phyloP scores from a whole-genome alignment of 176 grass and related monocot genomes.

The Triticum turgidum region DNA sequence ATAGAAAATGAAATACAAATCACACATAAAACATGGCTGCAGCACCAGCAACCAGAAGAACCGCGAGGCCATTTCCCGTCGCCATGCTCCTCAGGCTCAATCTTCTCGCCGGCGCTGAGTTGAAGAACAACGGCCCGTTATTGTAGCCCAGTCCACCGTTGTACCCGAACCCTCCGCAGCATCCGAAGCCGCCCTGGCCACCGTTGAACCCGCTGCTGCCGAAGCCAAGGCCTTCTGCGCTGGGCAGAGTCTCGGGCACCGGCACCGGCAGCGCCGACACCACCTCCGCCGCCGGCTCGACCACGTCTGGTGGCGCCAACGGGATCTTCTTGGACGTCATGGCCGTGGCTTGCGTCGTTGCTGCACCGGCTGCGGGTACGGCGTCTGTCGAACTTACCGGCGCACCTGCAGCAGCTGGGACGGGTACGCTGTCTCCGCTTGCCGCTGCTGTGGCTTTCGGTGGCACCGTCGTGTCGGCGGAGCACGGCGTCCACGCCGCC shows the following conservation, averaged over 20 bases:
- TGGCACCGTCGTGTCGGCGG: not conserved
- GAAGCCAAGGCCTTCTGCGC: slow-evolving; percentile 14
- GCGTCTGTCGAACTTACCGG: not conserved
- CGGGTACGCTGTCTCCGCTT: not conserved
- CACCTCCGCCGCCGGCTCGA: slow-evolving; percentile 28
- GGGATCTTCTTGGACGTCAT: slow-evolving; percentile 30
- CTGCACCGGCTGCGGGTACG: not conserved
- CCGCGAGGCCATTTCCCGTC: not conserved
- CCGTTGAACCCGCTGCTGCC: slow-evolving; percentile 32
- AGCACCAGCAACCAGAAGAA: not conserved
- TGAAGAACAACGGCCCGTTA: slow-evolving; percentile 22
- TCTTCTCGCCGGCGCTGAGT: not conserved
- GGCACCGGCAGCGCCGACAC: slow-evolving; percentile 33
- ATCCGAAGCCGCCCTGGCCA: not conserved
- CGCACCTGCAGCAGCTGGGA: not conserved
- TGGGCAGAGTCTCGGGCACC: slow-evolving; percentile 16
- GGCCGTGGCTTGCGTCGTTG: not conserved
- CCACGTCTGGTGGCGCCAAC: not conserved
- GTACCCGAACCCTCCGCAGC: slow-evolving; percentile 14
- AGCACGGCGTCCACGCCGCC: not conserved
- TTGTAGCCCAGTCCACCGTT: not conserved
- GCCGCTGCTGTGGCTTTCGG: not conserved
- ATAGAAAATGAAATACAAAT: not conserved
- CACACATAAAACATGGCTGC: not conserved
- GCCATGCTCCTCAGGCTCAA: not conserved